Evolutionary conservation across 768 basidiomycete species (phyloP), one percentile per base, ranked within the genome.

Genomic region (Chalciporus piperatus): DNA sequence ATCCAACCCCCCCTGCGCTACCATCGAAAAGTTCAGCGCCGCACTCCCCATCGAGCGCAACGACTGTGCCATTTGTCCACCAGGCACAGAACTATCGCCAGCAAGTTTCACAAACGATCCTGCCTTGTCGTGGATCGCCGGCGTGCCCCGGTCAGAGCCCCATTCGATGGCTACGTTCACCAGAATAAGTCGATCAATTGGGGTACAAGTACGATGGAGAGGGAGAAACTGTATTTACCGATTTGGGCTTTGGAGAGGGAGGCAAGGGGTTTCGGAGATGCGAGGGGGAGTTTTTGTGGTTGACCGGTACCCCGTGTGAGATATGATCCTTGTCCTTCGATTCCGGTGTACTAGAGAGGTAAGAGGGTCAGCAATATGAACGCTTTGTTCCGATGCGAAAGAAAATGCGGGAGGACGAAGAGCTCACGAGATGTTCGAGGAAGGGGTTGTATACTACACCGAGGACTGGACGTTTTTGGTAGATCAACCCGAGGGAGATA

Each of bases 391-490:
- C 30, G 1, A 39, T 12, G 12, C 14, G 2, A 23, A 9, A 6
- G 12, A 17, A 6, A 17, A 19, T 14, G 12, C 3, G 27, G 32
- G 5, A 14, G 27, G 40, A 35, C 27, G 6, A 20, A 19, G n/a
- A 25, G 8, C 59, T 57, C 50, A 89, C 87, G 48, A 96, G 76
- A 47, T 94, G 83, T 56, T 92, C 81, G 48, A 94, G 78, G 78
- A 93, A 94, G 0, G 95, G 95, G 64, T 94, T 94, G 74, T 84
- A 96, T 54, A 98, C 86, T 37, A 98, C 93, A 1, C 95, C 95
- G 16, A 97, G 76, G 7, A 95, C 79, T 1, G 95, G 92, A 7
- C 81, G 76, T 55, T 84, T 84, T 52, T 86, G 77, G 72, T 89
- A 85, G 54, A 95, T 86, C 60, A 98, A 75, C 7, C 94, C 95